Conservation (phyloP, 768 basidiomycete species). For the Lyophyllum atratum region DNA sequence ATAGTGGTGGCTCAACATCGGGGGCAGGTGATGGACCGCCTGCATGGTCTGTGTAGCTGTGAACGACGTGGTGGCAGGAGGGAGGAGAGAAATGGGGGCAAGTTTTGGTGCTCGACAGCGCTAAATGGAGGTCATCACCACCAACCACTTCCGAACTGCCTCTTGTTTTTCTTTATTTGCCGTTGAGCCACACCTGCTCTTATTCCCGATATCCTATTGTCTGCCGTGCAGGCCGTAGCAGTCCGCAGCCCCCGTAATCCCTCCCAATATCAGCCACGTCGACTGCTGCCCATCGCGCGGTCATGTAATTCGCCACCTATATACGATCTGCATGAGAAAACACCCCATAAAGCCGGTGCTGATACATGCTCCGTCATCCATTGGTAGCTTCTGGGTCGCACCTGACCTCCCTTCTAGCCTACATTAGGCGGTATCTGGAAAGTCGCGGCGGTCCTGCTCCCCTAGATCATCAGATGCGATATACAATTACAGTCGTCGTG, state of each 20-base stretch:
- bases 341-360: slow-evolving; percentile 2
- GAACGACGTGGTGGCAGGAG: slow-evolving; percentile 53
- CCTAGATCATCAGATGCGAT: slow-evolving; percentile 6
- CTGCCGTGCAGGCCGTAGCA: neutral
- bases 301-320: neutral
- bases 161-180: slow-evolving; percentile 40
- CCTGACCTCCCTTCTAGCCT: slow-evolving; percentile 12
- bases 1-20: slow-evolving; percentile 69
- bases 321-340: slow-evolving; percentile 3
- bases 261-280: neutral
- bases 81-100: slow-evolving; percentile 28
- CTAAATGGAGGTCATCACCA: slow-evolving; percentile 42
- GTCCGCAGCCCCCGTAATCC: neutral
- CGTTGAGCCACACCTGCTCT: slow-evolving; percentile 22
- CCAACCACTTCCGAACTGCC: slow-evolving; percentile 28
- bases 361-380: slow-evolving; percentile 5
- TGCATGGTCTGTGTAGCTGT: slow-evolving; percentile 62
- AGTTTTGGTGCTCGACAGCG: slow-evolving; percentile 37
- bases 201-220: neutral
- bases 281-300: neutral
- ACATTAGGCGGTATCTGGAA: neutral
- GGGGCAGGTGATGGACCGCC: slow-evolving; percentile 67
- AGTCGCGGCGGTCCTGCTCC: neutral
- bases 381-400: slow-evolving; percentile 12
- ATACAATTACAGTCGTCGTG: slow-evolving; percentile 4